phyloP scores from a whole-genome alignment of 2,329 filamentous ascomycete species.

The Pezicula carpinea region DNA sequence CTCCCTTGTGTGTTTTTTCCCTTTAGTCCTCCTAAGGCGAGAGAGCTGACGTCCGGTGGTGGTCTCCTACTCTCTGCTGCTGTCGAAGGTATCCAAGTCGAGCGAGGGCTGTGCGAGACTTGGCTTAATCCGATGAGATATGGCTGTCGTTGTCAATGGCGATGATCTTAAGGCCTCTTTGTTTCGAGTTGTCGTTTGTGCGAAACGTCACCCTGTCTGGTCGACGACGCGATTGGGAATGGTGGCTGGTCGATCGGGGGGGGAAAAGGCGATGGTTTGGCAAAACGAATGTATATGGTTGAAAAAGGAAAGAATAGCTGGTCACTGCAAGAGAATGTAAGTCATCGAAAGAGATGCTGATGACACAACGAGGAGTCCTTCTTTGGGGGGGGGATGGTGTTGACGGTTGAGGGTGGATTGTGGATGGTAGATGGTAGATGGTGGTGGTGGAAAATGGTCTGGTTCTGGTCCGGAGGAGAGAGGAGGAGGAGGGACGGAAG shows the following conservation, averaged over 20 bases:
- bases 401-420: background rate
- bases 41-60: background rate
- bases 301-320: conserved; percentile 2
- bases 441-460: conserved; percentile 61
- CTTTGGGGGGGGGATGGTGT: background rate
- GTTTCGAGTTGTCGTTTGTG: conserved; percentile 13
- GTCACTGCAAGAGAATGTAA: conserved; percentile 12
- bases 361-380: background rate
- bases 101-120: background rate
- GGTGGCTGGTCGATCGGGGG: background rate
- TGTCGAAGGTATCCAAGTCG: background rate
- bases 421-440: background rate
- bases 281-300: conserved; percentile 14
- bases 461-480: conserved; percentile 45
- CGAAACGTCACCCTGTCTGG: conserved; percentile 10
- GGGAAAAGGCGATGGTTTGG: conserved; percentile 5
- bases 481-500: conserved; percentile 30
- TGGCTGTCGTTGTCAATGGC: conserved; percentile 1
- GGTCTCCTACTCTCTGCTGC: too few species aligned
- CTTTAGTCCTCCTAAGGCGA: background rate
- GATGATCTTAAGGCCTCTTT: background rate
- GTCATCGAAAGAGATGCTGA: conserved; percentile 10
- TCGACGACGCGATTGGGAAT: background rate
- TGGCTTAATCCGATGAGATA: background rate
- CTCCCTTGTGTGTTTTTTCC: conserved; percentile 1